Conservation (phyloP, 306 rosid species). For the Fragaria ananassa region DNA sequence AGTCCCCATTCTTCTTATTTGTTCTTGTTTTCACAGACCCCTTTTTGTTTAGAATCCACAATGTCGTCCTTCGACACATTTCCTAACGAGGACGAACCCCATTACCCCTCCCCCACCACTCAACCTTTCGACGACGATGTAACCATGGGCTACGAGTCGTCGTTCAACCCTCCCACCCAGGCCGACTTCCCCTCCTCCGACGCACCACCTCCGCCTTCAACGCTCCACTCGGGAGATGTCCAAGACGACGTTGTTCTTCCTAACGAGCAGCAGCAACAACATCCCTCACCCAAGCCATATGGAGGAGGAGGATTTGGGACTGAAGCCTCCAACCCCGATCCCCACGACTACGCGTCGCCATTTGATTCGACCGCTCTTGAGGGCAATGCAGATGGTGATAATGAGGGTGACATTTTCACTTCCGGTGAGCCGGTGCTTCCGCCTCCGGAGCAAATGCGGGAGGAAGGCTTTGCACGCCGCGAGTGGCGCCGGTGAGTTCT, state of each 20-base stretch:
- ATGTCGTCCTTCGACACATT: slow-evolving; percentile 64
- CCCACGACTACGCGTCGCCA: slow-evolving; percentile 51
- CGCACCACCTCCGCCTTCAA: slow-evolving; percentile 21
- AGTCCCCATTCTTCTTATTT: background rate
- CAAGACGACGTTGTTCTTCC: slow-evolving; percentile 25
- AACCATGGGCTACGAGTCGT: slow-evolving; percentile 37
- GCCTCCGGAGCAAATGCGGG: slow-evolving; percentile 60
- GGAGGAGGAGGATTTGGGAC: slow-evolving; percentile 22
- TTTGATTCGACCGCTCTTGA: slow-evolving; percentile 37
- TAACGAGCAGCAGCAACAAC: background rate
- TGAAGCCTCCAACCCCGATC: slow-evolving; percentile 33
- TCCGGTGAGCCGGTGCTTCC: slow-evolving; percentile 66
- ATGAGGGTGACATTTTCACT: slow-evolving; percentile 23
- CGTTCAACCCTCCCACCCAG: slow-evolving; percentile 9
- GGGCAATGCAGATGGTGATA: slow-evolving; percentile 16
- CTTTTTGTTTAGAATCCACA: background rate
- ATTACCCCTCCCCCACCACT: slow-evolving; percentile 31
- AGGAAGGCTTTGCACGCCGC: slow-evolving; percentile 72
- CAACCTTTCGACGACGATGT: slow-evolving; percentile 50
- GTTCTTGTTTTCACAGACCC: background rate
- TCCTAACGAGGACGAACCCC: slow-evolving; percentile 36
- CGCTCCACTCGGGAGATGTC: slow-evolving; percentile 17
- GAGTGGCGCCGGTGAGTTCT: slow-evolving; percentile 82
- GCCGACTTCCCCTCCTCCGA: slow-evolving; percentile 26
- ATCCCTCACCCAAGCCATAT: slow-evolving; percentile 17